Base-by-base conservation (phyloP, 176 grass and related monocot genomes). In the Chrysopogon serrulatus region DNA sequence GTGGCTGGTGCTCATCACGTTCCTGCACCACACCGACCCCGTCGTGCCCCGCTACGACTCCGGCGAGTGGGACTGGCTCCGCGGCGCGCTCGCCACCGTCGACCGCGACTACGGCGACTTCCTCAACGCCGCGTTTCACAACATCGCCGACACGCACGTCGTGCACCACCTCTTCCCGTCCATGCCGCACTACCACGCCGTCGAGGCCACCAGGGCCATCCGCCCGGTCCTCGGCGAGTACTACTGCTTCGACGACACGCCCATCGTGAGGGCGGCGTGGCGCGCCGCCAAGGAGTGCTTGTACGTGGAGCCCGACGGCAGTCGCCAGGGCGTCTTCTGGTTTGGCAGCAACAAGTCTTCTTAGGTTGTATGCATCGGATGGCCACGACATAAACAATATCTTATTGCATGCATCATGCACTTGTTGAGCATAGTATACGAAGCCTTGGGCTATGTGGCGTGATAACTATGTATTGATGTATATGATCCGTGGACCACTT, bases 281-380 rank as follows among this genome's bases (percentile, higher is more conserved):
- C n/a, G n/a, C n/a, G 54, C 54, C 23, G 54, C 54, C 23, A 57
- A 57, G 54, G 54, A 57, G 54, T 57, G 54, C 54, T 26, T 57
- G 54, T 57, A 57, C 23, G 54, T 57, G 12, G 54, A 23, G n/a
- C n/a, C 54, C 9, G 54, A 57, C 23, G 23, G 2, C 9, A n/a
- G 56, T 3, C 62, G 30, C 28, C 73, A 76, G 24, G 90, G 90
- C 18, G 82, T 92, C 8, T 85, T 79, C 49, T 92, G 90, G 90
- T 92, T 88, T 71, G 80, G 76, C 42, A 88, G 74, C 78, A 83
- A 92, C 23, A 56, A 40, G 39, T 10, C 6, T 2, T 56, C 51
- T 1, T 56, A 56, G 51, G 21, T n/a, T n/a, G 21, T 0, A 40
- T 51, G 47, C 48, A 53, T 53, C 8, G 19, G 19, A 48, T 48